These are phyloP conservation scores for Dipteronia dyeriana DNA, from an alignment of 345 rosid genomes.

Conservation along the genomic window DNA sequence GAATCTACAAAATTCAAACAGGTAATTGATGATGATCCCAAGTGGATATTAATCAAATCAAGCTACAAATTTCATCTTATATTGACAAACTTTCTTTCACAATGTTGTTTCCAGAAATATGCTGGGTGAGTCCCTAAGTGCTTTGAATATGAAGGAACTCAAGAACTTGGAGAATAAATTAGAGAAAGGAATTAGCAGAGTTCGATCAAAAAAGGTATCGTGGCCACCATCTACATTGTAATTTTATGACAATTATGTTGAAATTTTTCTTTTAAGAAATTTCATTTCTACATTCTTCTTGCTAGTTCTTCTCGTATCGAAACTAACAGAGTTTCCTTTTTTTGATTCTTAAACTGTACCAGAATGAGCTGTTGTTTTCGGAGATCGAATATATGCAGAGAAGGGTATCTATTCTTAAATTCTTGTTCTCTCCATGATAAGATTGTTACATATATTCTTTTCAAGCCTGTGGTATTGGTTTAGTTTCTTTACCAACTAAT, in stretches of 20 bases:
- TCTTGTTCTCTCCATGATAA: neutral
- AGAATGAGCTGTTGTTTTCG: conserved; percentile 84
- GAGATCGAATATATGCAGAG: conserved; percentile 97
- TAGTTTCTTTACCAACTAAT: neutral
- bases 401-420: conserved; percentile 51
- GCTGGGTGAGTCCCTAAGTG: conserved; percentile 74
- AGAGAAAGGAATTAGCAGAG: conserved; percentile 78
- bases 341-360: conserved; percentile 15
- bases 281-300: neutral
- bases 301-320: neutral
- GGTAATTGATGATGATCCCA: conserved; percentile 35
- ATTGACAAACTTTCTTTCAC: neutral
- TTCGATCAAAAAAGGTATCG: conserved; percentile 89
- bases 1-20: conserved; percentile 70
- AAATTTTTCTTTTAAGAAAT: neutral
- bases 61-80: neutral
- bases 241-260: neutral
- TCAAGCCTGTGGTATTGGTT: neutral
- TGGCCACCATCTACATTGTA: neutral
- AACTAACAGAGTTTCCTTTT: conserved; percentile 11
- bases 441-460: conserved; percentile 3
- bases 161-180: conserved; percentile 64
- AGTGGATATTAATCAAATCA: neutral
- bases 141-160: conserved; percentile 56
- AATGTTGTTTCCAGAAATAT: conserved; percentile 52